Percentiles rank a stretch among this genome's conserved stretches.
These are phyloP conservation scores for Chrysopogon serrulatus DNA, from an alignment of 176 grass and related monocot genomes.

Conservation along the genomic window DNA sequence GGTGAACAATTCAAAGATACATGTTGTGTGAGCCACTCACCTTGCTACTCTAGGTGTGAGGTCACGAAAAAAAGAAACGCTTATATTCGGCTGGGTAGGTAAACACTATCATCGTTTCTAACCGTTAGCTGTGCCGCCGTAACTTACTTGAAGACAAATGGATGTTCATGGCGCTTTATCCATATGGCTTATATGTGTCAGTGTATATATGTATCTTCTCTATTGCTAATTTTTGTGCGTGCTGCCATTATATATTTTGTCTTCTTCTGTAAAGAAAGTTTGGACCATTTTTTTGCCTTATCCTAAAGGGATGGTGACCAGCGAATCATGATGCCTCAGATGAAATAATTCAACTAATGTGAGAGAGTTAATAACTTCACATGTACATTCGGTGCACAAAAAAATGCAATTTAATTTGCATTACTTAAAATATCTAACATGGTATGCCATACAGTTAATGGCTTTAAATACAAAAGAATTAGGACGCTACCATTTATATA, in stretches of 20 bases:
- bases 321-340: background rate
- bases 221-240: background rate
- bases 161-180: background rate
- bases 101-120: background rate
- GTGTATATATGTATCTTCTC: too few relatives aligned
- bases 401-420: too few relatives aligned
- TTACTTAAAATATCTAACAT: too few relatives aligned
- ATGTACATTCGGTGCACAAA: background rate
- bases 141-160: background rate
- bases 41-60: background rate
- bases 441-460: too few relatives aligned
- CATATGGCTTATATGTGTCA: background rate
- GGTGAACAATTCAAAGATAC: background rate
- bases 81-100: background rate
- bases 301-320: background rate
- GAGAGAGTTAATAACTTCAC: background rate
- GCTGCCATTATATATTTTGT: background rate
- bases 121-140: background rate
- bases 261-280: background rate
- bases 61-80: too few relatives aligned
- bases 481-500: too few relatives aligned
- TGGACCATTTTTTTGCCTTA: background rate
- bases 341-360: background rate
- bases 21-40: background rate
- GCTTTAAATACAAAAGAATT: too few relatives aligned